phyloP scores from a whole-genome alignment of 768 basidiomycete species.

The Omphalotus guepiniiformis region DNA sequence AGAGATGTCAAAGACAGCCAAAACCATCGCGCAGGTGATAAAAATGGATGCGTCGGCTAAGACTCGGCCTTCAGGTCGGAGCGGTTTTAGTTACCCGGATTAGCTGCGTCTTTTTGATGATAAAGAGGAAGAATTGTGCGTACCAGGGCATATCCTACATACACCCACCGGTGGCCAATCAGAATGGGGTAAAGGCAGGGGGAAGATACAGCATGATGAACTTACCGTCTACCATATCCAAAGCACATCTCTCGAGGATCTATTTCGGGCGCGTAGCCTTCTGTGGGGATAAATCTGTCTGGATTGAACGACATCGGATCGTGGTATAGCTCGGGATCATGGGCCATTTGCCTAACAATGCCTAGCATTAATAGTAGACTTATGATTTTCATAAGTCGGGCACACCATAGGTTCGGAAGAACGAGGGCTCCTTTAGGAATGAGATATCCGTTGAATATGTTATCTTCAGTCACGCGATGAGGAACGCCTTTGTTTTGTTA shows the following conservation, averaged over 20 bases:
- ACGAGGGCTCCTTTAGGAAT: background rate
- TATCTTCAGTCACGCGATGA: background rate
- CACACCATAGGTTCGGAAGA: background rate
- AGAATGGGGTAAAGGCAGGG: no score
- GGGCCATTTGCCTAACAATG: background rate
- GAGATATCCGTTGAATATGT: background rate
- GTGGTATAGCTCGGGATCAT: background rate
- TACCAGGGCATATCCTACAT: slow-evolving; percentile 7
- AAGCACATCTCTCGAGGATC: background rate
- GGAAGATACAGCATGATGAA: background rate
- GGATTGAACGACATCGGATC: background rate
- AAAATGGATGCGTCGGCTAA: slow-evolving; percentile 20
- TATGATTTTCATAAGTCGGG: background rate
- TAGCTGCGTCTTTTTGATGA: no score
- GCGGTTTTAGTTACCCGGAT: no score
- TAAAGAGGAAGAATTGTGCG: background rate
- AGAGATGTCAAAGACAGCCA: slow-evolving; percentile 19
- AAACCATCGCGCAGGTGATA: slow-evolving; percentile 17
- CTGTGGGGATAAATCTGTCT: background rate
- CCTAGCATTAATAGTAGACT: no score
- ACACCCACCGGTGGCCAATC: no score
- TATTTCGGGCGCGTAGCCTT: background rate
- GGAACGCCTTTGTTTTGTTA: no score
- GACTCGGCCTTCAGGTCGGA: no score
- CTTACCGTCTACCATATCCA: slow-evolving; percentile 1